Evolutionary conservation across 441 rosid genomes (phyloP).

Genomic region (Euphorbia corollata): DNA sequence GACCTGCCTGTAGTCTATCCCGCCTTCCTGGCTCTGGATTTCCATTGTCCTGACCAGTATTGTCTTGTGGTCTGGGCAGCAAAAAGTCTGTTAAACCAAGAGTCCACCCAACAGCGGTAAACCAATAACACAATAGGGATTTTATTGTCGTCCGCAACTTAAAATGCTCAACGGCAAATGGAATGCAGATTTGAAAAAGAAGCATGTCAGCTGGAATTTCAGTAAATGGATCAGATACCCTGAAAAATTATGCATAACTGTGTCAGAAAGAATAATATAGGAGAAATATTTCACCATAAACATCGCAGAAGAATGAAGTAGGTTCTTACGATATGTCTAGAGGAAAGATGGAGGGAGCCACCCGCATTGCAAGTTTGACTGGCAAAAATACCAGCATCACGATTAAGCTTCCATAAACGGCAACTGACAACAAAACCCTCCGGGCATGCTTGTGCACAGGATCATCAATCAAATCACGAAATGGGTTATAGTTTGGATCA

Average conservation of each 20-base stretch:
- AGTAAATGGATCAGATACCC: conserved; percentile 94
- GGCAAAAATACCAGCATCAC: conserved; percentile 97
- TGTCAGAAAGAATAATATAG: conserved; percentile 19
- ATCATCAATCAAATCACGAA: conserved; percentile 95
- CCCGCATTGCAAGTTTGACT: conserved; percentile 86
- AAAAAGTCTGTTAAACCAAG: conserved; percentile 79
- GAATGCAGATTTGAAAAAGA: conserved; percentile 91
- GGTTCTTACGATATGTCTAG: conserved; percentile 73
- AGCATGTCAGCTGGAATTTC: conserved; percentile 99
- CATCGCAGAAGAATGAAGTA: conserved; percentile 9
- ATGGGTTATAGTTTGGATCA: conserved; percentile 93
- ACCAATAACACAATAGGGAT: conserved; percentile 86
- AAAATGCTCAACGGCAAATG: conserved; percentile 90
- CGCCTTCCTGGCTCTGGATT: conserved; percentile 70
- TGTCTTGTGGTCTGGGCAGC: conserved; percentile 74
- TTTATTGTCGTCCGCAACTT: conserved; percentile 80
- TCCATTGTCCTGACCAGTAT: conserved; percentile 59
- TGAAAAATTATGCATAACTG: conserved; percentile 22
- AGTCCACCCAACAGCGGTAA: conserved; percentile 85
- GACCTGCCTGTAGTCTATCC: conserved; percentile 52
- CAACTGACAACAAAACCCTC: conserved; percentile 81
- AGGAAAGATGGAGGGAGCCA: conserved; percentile 87
- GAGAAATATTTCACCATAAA: conserved; percentile 43
- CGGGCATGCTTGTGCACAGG: conserved; percentile 97
- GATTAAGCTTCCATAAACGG: conserved; percentile 91